Evolutionary conservation across 768 basidiomycete genomes (phyloP), one percentile per base, ranked within the genome.

Genomic region (Tricholoma bakamatsutake): DNA sequence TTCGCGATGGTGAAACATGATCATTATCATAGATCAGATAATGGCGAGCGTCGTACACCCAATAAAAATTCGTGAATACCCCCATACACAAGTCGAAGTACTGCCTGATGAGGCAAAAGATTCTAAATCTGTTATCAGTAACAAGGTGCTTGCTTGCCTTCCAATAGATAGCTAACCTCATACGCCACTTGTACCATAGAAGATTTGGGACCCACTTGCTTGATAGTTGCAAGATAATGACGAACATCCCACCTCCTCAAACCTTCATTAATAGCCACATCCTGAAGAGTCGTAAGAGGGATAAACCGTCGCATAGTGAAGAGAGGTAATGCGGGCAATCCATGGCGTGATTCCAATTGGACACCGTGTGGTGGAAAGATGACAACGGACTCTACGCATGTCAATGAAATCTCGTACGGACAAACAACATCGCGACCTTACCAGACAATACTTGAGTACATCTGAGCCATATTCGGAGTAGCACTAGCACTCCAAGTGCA

Each of bases 211-310:
- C 55, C 58, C 30, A 71, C 64, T 33, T 66, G 62, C 30, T 73
- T 71, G 18, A 84, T 61, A 24, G 75, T 76, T 12, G 77, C 83
- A 8, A 90, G 70, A 63, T 87, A 90, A 63, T 82, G 88, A 13
- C 81, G 76, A 18, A 90, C 77, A 66, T 87, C 75, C 89, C 89
- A 93, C 47, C 87, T 69, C 10, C 69, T 75, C 13, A 91, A 66
- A 1, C 83, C 89, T 66, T 93, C 90, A 61, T 90, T 86, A 53
- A 92, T 84, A 28, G 90, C 61, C 43, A 87, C 72, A 55, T 89
- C 87, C 51, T 78, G 74, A 17, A 91, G 67, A 1, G 66, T 60
- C 0, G 73, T 65, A 28, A 78, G 65, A 6, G 86, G 83, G 58
- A 91, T 81, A 66, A 92, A 90, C 4, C 67, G 79, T 50, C 80